Evolutionary conservation across 1,284 basidiomycete genomes (phyloP), one percentile per base, ranked within the genome.

Genomic region (Moesziomyces parantarcticus): DNA sequence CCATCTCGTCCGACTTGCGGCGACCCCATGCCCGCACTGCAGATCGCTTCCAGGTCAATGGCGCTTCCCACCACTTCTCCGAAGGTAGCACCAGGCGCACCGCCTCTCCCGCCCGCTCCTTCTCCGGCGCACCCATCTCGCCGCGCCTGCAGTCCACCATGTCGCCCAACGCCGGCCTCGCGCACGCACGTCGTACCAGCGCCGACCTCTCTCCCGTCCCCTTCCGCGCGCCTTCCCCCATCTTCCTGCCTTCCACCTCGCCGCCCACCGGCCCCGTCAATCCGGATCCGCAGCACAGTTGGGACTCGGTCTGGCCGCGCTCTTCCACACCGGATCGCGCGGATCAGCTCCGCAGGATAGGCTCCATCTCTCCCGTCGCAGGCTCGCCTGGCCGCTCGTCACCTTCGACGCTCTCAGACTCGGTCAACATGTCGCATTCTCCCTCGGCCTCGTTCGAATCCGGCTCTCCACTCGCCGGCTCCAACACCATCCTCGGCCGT

Each of bases 241-340:
- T 71, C 53, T 68, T 61, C 48, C 43, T 60, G 52, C 65, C 60
- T 3, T 67, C 66, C 1, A 40, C 62, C 13, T 67, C 62, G 22
- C 68, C 62, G n/a, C 62, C 60, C 13, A 34, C 68, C 9, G 51
- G 34, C 1, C 63, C 75, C 22, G 34, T 49, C 41, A 77, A 76
- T 42, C 61, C 65, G 8, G 75, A 76, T 41, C 53, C 75, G 14
- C 65, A 79, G 47, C 73, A 76, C 49, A 61, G 63, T 46, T 73
- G 73, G 63, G 77, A 79, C 52, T 77, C 77, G 13, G 57, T 79
- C n/a, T 79, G 77, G 77, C 75, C 75, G 8, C 52, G 67, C 23
- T 66, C 69, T 3, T 70, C 68, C 11, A 72, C 62, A 29, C 64
- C 61, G 6, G 70, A 69, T 34, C 63, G 59, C 26, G 41, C 64